Evolutionary conservation across 2,329 filamentous ascomycete species (phyloP), one percentile per base, ranked within the genome.

Genomic region (Pseudogymnoascus sp.): DNA sequence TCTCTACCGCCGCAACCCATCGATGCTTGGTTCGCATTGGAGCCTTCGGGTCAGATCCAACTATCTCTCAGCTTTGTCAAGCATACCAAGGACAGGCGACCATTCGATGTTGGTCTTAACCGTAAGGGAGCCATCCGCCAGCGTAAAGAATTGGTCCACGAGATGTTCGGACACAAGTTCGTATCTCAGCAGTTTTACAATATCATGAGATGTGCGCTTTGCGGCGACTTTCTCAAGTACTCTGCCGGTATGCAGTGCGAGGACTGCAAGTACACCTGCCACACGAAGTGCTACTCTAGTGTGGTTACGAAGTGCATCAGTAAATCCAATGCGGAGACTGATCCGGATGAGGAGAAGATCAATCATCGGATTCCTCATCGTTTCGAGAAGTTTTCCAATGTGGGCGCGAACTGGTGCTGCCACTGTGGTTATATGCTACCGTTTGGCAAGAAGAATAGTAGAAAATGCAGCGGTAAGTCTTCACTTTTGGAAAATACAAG

Each of bases 251-350:
- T 99, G 93, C 95, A 99, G 78, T 99, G 95, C 77, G 90, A 96
- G 68, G 95, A 99, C 78, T 99, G 95, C 88, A 97, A 97, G 78
- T 97, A 97, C 78, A 97, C 93, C 40, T 99, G 95, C 77, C 95
- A 99, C 77, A 93, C 91, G 71, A 97, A 97, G 78, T 99, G 95
- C 75, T 99, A 97, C 76, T 80, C 86, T 15, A 96, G 93, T 76
- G 95, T 99, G 57, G 95, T 99, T 70, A 99, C 95, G 67, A 99
- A 99, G 78, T 99, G 95, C 79, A 99, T 99, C 76, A 97, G 93
- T 79, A 97, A 99, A 76, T 97, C 93, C 67, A 99, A 99, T 74
- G 93, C 95, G 67, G 95, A 99, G 76, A 96, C 91, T 5, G 95
- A 99, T 75, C 93, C 95, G 21, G 95, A 99, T 77, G 95, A 99